Evolutionary conservation across 2,329 filamentous ascomycete genomes (phyloP), one percentile per base, ranked within the genome.

Genomic region (Penicillium brevicompactum): DNA sequence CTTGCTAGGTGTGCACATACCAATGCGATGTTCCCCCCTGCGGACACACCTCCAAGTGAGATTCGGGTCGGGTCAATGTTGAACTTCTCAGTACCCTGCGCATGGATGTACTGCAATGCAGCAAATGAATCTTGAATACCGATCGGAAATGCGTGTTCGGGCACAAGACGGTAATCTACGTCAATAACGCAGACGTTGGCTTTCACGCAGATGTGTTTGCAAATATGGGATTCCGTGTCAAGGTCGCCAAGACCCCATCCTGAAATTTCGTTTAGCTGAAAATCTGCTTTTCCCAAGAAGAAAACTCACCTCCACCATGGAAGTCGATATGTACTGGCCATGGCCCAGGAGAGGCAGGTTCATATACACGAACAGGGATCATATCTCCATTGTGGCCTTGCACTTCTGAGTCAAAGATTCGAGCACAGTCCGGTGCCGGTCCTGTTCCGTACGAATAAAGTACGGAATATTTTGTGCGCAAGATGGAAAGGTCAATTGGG

Each of bases 151-250:
- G 76, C 67, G 57, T 76, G 64, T 63, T 83, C 80, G 8, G 81
- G 81, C 0, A 81, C 77, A 1, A 82, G 74, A 4, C 81, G 76
- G 61, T 83, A 84, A n/a, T 67, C 79, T 10, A 83, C 76, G 59
- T 82, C 78, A 51, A 84, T 72, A 27, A 83, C 78, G 13, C 71
- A 73, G 27, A 80, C 79, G 24, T 71, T 69, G 21, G 75, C 76
- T 44, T 74, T 69, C 27, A 71, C 68, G 65, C 75, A 79, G 22
- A 82, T 70, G 59, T 81, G 78, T 49, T 73, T 71, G 72, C 78
- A 81, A 52, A 82, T 77, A 58, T 80, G 75, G 3, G 74, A 69
- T 67, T 82, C 80, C 0, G 79, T 81, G 18, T 79, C 75, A 11
- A 82, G 68, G 55, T 80, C 80, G 1, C 80, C 80, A 1, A 82